Percentiles rank a stretch among this genome's conserved stretches.
Evolutionary conservation across 805 yeast species (phyloP).

Genomic region (Pichia manshurica): DNA sequence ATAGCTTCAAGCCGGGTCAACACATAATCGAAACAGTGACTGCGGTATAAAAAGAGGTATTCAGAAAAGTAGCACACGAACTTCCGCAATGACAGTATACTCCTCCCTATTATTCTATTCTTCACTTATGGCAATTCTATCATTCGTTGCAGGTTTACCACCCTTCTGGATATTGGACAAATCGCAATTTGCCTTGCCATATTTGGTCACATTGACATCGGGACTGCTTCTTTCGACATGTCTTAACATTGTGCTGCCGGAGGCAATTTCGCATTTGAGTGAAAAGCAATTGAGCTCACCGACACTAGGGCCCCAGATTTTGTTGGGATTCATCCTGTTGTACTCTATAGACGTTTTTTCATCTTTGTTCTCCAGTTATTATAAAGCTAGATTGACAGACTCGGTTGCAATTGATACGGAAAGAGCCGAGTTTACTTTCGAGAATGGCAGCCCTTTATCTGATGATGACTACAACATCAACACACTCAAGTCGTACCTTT

Average conservation of each 20-base stretch:
- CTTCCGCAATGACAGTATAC: background rate
- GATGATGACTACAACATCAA: too few species aligned
- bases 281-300: background rate
- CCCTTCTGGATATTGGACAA: conserved; percentile 9
- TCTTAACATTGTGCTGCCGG: conserved; percentile 13
- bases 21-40: too few species aligned
- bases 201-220: conserved; percentile 10
- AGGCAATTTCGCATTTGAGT: conserved; percentile 9
- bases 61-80: too few species aligned
- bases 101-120: conserved; percentile 3
- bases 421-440: too few species aligned
- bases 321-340: conserved; percentile 13
- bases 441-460: too few species aligned
- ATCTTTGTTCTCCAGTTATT: background rate
- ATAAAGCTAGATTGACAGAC: background rate
- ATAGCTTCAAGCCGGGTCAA: too few species aligned
- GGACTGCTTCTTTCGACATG: conserved; percentile 14
- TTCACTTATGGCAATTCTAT: conserved; percentile 5
- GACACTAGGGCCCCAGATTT: conserved; percentile 8
- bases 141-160: conserved; percentile 13
- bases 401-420: too few species aligned
- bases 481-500: background rate
- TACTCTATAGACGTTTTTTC: conserved; percentile 9
- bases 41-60: too few species aligned
- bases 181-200: conserved; percentile 1